Percentiles rank a stretch among this genome's conserved stretches.
Conservation (phyloP, 129 eudicot genomes). For the Flaveria sonorensis region DNA sequence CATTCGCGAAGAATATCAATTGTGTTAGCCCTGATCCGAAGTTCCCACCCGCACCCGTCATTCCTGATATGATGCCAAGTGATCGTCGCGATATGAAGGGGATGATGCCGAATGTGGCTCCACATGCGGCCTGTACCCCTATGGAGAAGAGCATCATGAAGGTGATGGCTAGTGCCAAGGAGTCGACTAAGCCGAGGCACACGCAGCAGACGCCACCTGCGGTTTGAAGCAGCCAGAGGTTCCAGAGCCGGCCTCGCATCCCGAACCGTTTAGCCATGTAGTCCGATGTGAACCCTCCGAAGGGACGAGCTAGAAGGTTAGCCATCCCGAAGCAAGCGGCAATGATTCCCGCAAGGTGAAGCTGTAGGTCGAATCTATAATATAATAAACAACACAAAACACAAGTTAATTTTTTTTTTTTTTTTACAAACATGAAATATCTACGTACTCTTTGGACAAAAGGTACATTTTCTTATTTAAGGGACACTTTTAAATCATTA, state of each 20-base stretch:
- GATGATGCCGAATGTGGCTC: conserved; percentile 83
- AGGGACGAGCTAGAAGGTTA: conserved; percentile 72
- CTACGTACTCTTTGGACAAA: no score
- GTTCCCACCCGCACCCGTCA: conserved; percentile 90
- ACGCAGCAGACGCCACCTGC: conserved; percentile 72
- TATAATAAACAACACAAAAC: background rate
- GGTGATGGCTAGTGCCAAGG: conserved; percentile 55
- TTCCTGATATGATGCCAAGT: conserved; percentile 72
- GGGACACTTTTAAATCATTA: no score
- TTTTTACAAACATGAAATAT: background rate
- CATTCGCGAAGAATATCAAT: conserved; percentile 59
- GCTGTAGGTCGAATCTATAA: conserved; percentile 65
- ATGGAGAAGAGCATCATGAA: conserved; percentile 76
- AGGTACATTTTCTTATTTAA: no score
- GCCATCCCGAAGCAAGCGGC: conserved; percentile 93
- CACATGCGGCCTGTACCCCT: conserved; percentile 91
- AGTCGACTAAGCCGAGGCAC: conserved; percentile 56
- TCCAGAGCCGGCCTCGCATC: conserved; percentile 92
- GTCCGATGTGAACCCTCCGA: conserved; percentile 80
- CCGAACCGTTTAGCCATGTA: conserved; percentile 54
- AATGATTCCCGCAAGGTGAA: conserved; percentile 70
- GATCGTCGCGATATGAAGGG: conserved; percentile 86
- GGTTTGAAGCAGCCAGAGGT: conserved; percentile 84
- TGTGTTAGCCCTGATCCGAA: conserved; percentile 81
- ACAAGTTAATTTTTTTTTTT: background rate